phyloP scores from a whole-genome alignment of 2,329 filamentous ascomycete species.

The Aspergillus versicolor region DNA sequence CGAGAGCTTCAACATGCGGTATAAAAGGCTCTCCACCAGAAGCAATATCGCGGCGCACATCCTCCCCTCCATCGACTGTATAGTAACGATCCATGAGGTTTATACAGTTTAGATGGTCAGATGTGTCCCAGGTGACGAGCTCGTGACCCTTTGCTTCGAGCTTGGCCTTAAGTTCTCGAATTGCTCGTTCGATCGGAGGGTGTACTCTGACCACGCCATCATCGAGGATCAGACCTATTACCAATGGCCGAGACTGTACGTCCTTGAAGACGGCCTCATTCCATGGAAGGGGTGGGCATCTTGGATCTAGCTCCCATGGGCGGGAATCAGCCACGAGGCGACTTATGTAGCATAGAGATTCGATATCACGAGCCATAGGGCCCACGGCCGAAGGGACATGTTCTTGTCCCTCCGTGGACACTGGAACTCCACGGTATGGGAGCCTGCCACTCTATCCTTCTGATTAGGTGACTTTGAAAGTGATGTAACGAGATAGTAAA shows the following conservation, averaged over 20 bases:
- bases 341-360: slow-evolving; percentile 52
- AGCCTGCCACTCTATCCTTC: slow-evolving; percentile 53
- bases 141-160: slow-evolving; percentile 54
- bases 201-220: slow-evolving; percentile 58
- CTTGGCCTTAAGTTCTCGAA: slow-evolving; percentile 35
- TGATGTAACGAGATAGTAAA: background rate
- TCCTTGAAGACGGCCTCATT: slow-evolving; percentile 46
- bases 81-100: slow-evolving; percentile 63
- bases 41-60: slow-evolving; percentile 56
- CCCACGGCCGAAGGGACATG: slow-evolving; percentile 64
- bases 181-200: slow-evolving; percentile 51
- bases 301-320: slow-evolving; percentile 57
- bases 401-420: slow-evolving; percentile 64
- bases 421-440: slow-evolving; percentile 58
- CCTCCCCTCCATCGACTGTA: slow-evolving; percentile 62
- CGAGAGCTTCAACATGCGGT: slow-evolving; percentile 57
- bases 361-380: slow-evolving; percentile 55
- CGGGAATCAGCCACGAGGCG: slow-evolving; percentile 47
- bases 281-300: slow-evolving; percentile 57
- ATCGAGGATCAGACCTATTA: slow-evolving; percentile 52
- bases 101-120: slow-evolving; percentile 54
- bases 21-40: slow-evolving; percentile 60
- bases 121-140: slow-evolving; percentile 53
- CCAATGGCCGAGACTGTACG: slow-evolving; percentile 44
- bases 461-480: background rate